Percentiles rank a stretch among this genome's conserved stretches.
Conservation (phyloP, 2,329 filamentous ascomycete genomes). For the Nigrospora sphaerica region DNA sequence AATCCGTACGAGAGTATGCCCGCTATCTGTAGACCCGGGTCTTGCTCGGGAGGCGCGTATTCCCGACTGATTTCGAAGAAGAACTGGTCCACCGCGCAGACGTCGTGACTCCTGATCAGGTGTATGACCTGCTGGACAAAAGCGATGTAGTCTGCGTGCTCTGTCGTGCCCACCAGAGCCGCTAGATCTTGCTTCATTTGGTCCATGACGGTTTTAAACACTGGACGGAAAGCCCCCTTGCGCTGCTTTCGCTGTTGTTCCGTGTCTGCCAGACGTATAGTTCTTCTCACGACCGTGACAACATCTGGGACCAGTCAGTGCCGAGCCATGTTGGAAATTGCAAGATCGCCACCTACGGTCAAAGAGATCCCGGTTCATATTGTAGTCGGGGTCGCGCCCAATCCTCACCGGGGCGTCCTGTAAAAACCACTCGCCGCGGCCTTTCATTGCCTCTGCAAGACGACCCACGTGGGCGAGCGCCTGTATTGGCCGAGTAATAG, state of each 20-base stretch:
- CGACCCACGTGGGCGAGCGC: slow-evolving; percentile 41
- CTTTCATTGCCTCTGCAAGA: slow-evolving; percentile 38
- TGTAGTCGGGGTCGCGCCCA: slow-evolving; percentile 36
- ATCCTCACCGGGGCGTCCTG: slow-evolving; percentile 29
- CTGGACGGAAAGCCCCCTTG: too few species aligned
- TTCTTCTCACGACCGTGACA: slow-evolving; percentile 42
- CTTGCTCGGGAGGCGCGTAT: slow-evolving; percentile 47
- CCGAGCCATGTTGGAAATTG: background rate
- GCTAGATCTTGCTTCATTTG: slow-evolving; percentile 45
- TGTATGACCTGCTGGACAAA: slow-evolving; percentile 47
- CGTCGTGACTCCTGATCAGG: slow-evolving; percentile 47
- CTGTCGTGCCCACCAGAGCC: slow-evolving; percentile 23
- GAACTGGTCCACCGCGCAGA: slow-evolving; percentile 47
- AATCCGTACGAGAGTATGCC: slow-evolving; percentile 49
- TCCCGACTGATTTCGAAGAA: slow-evolving; percentile 50
- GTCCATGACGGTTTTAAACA: slow-evolving; percentile 36
- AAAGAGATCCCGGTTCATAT: slow-evolving; percentile 41
- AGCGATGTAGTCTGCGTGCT: slow-evolving; percentile 39
- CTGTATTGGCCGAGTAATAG: slow-evolving; percentile 41
- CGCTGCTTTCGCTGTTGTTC: background rate
- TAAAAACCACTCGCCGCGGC: slow-evolving; percentile 34
- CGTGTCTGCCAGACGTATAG: slow-evolving; percentile 31
- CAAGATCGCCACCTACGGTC: slow-evolving; percentile 24
- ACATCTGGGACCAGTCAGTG: slow-evolving; percentile 16
- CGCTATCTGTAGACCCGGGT: slow-evolving; percentile 49